A percentile compares a stretch with the other conserved stretches of the same genome.
Conservation (phyloP, 208 protist genomes). For the Jaenimonas drosophilae region DNA sequence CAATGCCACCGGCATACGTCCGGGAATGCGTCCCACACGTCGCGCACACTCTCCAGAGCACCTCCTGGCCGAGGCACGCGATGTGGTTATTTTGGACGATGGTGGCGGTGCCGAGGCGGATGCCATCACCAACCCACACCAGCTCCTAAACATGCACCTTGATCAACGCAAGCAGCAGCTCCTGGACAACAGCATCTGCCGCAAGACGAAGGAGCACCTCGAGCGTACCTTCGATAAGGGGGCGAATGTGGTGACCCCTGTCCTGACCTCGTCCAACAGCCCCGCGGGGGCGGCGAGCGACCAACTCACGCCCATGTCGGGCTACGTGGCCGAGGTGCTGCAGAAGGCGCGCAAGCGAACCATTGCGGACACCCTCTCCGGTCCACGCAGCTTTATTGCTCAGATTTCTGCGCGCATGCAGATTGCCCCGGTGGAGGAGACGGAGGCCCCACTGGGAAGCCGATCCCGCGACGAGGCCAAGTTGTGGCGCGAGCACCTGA, state of each 20-base stretch:
- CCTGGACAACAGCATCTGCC: background rate
- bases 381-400: slow-evolving; percentile 14
- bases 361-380: background rate
- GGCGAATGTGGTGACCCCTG: no score
- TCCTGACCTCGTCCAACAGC: background rate
- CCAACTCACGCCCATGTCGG: no score
- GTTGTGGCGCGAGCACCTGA: slow-evolving; percentile 16
- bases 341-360: background rate
- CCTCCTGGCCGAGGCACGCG: no score
- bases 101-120: background rate
- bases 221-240: background rate
- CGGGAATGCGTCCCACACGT: background rate
- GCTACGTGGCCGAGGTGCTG: slow-evolving; percentile 2
- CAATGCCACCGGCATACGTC: background rate
- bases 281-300: background rate
- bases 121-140: background rate
- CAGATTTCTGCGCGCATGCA: slow-evolving; percentile 21
- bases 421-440: slow-evolving; percentile 12
- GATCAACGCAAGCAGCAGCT: background rate
- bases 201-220: background rate
- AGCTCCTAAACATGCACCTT: background rate
- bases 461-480: slow-evolving; percentile 9
- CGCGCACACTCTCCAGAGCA: no score
- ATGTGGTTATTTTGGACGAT: background rate
- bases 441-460: slow-evolving; percentile 18